phyloP scores from a whole-genome alignment of 2,329 filamentous ascomycete species.

The Exophiala viscosa region DNA sequence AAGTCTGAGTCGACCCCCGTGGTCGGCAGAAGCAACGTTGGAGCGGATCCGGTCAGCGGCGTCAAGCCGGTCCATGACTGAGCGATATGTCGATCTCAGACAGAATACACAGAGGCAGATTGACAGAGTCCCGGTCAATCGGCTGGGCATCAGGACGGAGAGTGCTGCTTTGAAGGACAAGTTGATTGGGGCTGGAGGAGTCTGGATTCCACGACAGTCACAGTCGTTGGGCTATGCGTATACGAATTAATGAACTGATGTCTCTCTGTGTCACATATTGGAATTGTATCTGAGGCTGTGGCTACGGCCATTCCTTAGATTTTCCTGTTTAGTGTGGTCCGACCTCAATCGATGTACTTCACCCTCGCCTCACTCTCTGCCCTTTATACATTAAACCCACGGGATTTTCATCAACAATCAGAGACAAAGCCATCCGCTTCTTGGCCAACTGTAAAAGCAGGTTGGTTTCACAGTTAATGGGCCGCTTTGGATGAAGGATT shows the following conservation, averaged over 20 bases:
- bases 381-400: no score
- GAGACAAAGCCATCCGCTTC: no score
- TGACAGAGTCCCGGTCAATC: slow-evolving; percentile 58
- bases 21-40: slow-evolving; percentile 34
- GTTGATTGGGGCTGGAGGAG: slow-evolving; percentile 25
- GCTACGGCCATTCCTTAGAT: no score
- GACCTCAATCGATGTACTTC: no score
- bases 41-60: slow-evolving; percentile 34
- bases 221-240: background rate
- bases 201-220: slow-evolving; percentile 24
- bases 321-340: no score
- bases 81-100: slow-evolving; percentile 49
- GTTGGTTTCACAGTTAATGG: no score
- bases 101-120: slow-evolving; percentile 52
- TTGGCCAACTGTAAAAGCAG: no score
- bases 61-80: slow-evolving; percentile 40
- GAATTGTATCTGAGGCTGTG: no score
- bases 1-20: slow-evolving; percentile 39
- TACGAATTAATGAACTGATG: background rate
- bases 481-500: no score
- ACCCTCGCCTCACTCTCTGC: no score
- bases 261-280: no score
- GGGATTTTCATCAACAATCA: no score
- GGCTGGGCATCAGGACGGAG: slow-evolving; percentile 54
- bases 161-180: slow-evolving; percentile 23